Conservation (phyloP, 1,284 basidiomycete genomes). For the Thelephora terrestris region DNA sequence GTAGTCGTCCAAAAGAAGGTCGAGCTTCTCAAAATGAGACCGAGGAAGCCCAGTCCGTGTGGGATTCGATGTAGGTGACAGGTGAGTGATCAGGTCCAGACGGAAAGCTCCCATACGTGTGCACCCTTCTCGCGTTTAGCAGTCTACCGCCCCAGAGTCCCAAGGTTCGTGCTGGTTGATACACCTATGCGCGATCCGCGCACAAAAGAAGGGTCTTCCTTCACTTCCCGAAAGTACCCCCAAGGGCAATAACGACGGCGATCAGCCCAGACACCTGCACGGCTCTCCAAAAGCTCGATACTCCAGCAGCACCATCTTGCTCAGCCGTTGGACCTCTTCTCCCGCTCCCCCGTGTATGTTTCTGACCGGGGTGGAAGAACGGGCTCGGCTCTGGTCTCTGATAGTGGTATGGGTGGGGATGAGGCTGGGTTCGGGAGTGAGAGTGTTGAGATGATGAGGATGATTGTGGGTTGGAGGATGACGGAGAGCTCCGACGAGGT, state of each 20-base stretch:
- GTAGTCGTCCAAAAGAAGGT: too few relatives aligned
- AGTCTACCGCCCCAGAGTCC: too few relatives aligned
- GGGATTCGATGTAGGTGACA: too few relatives aligned
- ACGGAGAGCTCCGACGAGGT: slow-evolving; percentile 16
- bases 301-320: slow-evolving; percentile 17
- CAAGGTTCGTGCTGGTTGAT: too few relatives aligned
- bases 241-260: slow-evolving; percentile 20
- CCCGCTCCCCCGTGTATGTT: slow-evolving; percentile 18
- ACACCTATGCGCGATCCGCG: too few relatives aligned
- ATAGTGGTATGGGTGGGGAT: slow-evolving; percentile 7
- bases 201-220: too few relatives aligned
- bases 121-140: too few relatives aligned
- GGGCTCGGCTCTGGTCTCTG: slow-evolving; percentile 14
- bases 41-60: too few relatives aligned
- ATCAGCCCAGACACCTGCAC: slow-evolving; percentile 25
- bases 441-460: slow-evolving; percentile 10
- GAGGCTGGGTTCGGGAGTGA: slow-evolving; percentile 8
- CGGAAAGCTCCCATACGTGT: too few relatives aligned
- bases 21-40: too few relatives aligned
- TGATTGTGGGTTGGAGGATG: slow-evolving; percentile 12
- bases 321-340: slow-evolving; percentile 12
- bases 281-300: slow-evolving; percentile 21
- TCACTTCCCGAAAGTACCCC: slow-evolving; percentile 19
- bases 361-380: slow-evolving; percentile 20
- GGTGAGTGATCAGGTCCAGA: too few relatives aligned